Percentiles rank a stretch among this genome's conserved stretches.
Conservation (phyloP, 164 flowering plant genomes). For the Chimonanthus praecox region DNA sequence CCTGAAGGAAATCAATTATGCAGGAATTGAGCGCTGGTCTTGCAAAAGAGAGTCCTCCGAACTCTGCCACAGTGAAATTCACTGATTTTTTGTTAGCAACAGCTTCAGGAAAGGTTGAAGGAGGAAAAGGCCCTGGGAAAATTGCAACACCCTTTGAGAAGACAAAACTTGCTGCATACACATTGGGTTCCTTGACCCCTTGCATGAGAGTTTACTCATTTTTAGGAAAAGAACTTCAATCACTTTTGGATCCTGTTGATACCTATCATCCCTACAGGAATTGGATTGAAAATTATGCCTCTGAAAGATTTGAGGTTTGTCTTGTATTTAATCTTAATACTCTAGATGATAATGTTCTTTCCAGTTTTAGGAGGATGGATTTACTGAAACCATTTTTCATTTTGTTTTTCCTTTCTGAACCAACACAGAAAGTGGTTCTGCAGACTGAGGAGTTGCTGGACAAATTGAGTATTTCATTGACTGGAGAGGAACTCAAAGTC, state of each 20-base stretch:
- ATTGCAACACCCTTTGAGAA: constrained; percentile 95
- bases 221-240: constrained; percentile 61
- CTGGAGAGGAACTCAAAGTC: constrained; percentile 88
- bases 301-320: constrained; percentile 69
- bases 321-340: constrained; percentile 5
- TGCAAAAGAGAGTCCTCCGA: constrained; percentile 37
- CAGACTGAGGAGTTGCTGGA: constrained; percentile 87
- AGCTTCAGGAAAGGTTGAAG: constrained; percentile 94
- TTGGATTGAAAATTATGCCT: constrained; percentile 78
- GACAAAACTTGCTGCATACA: constrained; percentile 92
- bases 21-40: constrained; percentile 82
- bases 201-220: constrained; percentile 89
- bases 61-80: constrained; percentile 62
- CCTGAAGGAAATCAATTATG: constrained; percentile 18
- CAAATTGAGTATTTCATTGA: constrained; percentile 84
- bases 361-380: background rate
- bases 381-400: constrained; percentile 2
- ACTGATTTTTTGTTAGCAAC: constrained; percentile 85
- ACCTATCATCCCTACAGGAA: constrained; percentile 54
- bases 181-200: constrained; percentile 89
- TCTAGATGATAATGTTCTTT: background rate
- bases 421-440: constrained; percentile 57
- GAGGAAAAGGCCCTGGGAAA: constrained; percentile 71
- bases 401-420: background rate
- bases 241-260: constrained; percentile 34